Base-by-base conservation (phyloP, 495 filamentous ascomycete species). In the Beverwykella pulmonaria region DNA sequence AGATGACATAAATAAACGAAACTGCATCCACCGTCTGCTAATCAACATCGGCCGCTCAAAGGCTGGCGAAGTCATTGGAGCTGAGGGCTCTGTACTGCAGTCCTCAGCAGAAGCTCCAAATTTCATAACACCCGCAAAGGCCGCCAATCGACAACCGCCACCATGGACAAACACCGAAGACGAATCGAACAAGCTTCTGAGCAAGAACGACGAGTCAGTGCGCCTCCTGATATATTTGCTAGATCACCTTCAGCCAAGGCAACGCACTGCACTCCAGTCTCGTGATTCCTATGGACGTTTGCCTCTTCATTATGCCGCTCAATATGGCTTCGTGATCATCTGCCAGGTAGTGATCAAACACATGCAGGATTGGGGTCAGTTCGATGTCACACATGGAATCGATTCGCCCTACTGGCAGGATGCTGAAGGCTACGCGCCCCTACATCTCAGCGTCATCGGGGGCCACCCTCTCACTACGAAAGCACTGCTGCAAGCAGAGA, bases 251-350 rank as follows among this genome's bases (percentile, higher is more conserved):
- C 81, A 79, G n/a, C 82, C 84, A 1, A 73, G 83, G 12, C 94
- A 98, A 65, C 83, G 88, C 12, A 55, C 71, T n/a, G 87, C 90
- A 3, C 74, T 98, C 23, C 78, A 82, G 48, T 82, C 82, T 22
- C 86, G 81, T 60, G 94, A 98, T 78, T 74, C 85, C 1, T 90
- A 92, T 53, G 92, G 92, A 5, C 91, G 94, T 10, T 86, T 92
- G 34, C 92, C 94, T 26, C 80, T 98, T 27, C 94, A 98, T 74
- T 98, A 98, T 76, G 93, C 92, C 3, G 94, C 94, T 0, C 92
- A 97, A 77, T 96, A 94, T 75, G 94, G 94, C 2, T 91, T 97
- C 70, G 90, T 91, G 25, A 84, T 88, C 50, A 87, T 97, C 9
- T 96, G 92, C 73, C 83, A 94, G 74, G 78, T 92, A n/a, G 81